Conservation (phyloP, 768 basidiomycete genomes). For the Mycena polygramma region DNA sequence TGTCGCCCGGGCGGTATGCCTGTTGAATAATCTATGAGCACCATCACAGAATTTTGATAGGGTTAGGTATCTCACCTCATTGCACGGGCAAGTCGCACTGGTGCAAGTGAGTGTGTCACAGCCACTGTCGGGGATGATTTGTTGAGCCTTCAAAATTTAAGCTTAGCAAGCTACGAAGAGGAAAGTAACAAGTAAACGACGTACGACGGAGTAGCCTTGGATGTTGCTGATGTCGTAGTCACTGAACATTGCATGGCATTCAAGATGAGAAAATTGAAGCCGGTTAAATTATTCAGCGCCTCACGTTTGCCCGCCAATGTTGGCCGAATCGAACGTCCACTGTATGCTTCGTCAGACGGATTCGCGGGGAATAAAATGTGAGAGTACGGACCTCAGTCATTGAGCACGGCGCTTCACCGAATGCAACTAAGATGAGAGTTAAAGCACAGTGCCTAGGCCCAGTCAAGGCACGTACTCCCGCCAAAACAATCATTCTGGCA, state of each 20-base stretch:
- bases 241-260: not conserved
- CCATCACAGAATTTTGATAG: too few species aligned
- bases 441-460: too few species aligned
- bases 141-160: not conserved
- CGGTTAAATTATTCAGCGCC: not conserved
- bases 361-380: not conserved
- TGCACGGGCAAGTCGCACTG: not conserved
- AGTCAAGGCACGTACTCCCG: not conserved
- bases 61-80: too few species aligned
- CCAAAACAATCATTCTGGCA: not conserved
- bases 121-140: conserved; percentile 14
- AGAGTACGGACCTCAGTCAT: too few species aligned
- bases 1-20: conserved; percentile 13
- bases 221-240: conserved; percentile 11
- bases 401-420: not conserved
- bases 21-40: not conserved
- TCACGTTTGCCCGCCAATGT: conserved; percentile 1
- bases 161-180: too few species aligned
- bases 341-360: not conserved
- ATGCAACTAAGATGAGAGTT: too few species aligned
- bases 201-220: conserved; percentile 2
- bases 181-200: not conserved
- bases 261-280: not conserved
- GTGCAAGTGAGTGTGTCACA: not conserved
- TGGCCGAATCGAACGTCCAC: conserved; percentile 5